Evolutionary conservation across 768 basidiomycete species (phyloP), one percentile per base, ranked within the genome.

Genomic region (Amanita polypyramis): DNA sequence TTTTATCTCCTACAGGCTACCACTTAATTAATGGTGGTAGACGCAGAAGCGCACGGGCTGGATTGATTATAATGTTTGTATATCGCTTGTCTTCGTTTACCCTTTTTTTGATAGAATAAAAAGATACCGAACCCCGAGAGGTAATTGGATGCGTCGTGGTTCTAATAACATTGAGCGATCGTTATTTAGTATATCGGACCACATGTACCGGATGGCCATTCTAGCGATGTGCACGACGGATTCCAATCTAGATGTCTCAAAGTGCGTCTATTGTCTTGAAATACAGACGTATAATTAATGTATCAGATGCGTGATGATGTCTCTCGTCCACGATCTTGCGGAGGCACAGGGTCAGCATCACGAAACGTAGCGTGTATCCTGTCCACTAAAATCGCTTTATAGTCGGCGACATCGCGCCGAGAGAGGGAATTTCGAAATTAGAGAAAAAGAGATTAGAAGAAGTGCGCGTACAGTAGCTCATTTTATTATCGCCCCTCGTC

Each of bases 191-290:
- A 94, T 97, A 53, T 82, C 91, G 6, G 95, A 98, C 63, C 94
- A 97, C 58, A 97, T 96, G 95, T 89, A 92, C 61, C 73, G 95
- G 40, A 97, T 99, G 95, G 85, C 91, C 1, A 62, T 97, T n/a
- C 74, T 98, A 36, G 83, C 92, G 3, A 83, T 99, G 79, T 85
- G 91, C 51, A 76, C 79, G 4, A 82, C 89, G 0, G 89, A 89
- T 57, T 43, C 65, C n/a, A 72, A 69, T 0, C 73, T 91, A 6
- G 85, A 89, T 61, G 63, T 86, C 21, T 62, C 85, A 56, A 85
- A 84, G 89, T 89, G 51, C 44, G 76, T 58, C 29, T 46, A 17
- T 11, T 8, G 15, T 14, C 17, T 21, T 21, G 5, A 12, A n/a
- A 19, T n/a, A 0, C 25, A 27, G 25, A 27, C 25, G 25, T 27